Conservation (phyloP, 805 yeast genomes). For the Ogataea ramenticola region DNA sequence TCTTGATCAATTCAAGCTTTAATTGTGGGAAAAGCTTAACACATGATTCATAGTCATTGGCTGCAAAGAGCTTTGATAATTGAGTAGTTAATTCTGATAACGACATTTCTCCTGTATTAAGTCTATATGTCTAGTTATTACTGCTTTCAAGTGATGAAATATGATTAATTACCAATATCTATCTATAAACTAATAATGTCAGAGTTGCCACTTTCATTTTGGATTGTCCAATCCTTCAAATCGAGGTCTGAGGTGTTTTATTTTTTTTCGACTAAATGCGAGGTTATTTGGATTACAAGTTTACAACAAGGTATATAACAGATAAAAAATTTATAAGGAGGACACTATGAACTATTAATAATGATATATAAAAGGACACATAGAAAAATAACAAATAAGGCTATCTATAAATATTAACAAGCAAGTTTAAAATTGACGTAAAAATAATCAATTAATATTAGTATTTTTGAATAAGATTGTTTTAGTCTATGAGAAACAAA, state of each 20-base stretch:
- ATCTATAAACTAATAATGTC: too few species aligned
- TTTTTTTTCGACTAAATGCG: too few species aligned
- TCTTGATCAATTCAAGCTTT: constrained; percentile 72
- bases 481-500: too few species aligned
- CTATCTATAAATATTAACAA: not conserved
- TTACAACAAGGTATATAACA: too few species aligned
- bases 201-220: not conserved
- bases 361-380: not conserved
- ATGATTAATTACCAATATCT: too few species aligned
- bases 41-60: constrained; percentile 56
- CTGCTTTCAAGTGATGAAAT: too few species aligned
- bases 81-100: constrained; percentile 65
- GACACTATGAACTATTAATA: not conserved
- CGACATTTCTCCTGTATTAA: too few species aligned
- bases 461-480: too few species aligned
- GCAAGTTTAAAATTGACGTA: not conserved
- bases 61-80: constrained; percentile 56
- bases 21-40: constrained; percentile 58
- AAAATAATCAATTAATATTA: not conserved
- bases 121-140: too few species aligned
- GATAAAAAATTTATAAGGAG: too few species aligned
- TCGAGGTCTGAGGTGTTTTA: not conserved
- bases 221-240: not conserved
- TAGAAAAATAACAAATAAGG: not conserved
- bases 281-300: too few species aligned